These are phyloP conservation scores for Ascochyta clinopodiicola DNA, from an alignment of 2,329 filamentous ascomycete species.

Conservation along the genomic window DNA sequence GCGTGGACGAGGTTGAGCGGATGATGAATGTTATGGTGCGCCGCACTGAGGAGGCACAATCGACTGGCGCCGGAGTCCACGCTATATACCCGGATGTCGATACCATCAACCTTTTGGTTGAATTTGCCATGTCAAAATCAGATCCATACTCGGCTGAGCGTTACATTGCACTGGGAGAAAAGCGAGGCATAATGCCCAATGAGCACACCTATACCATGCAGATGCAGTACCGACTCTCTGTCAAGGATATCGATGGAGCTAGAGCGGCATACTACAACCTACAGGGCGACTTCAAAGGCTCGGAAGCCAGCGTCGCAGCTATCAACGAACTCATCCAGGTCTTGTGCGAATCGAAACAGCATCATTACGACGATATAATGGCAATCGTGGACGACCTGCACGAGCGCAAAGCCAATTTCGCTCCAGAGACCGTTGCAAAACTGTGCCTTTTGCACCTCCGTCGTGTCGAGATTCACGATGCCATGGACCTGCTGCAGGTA, in stretches of 20 bases:
- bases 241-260: conserved; percentile 74
- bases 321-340: conserved; percentile 76
- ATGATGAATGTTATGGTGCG: conserved; percentile 74
- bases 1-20: conserved; percentile 72
- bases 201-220: conserved; percentile 74
- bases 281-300: conserved; percentile 61
- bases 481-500: conserved; percentile 80
- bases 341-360: conserved; percentile 66
- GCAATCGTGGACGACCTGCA: conserved; percentile 76
- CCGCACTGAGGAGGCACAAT: conserved; percentile 54
- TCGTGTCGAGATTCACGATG: conserved; percentile 77
- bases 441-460: conserved; percentile 77
- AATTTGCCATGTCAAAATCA: conserved; percentile 71
- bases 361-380: conserved; percentile 74
- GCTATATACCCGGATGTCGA: conserved; percentile 65
- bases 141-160: conserved; percentile 77
- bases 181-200: conserved; percentile 71
- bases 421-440: conserved; percentile 74
- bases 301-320: conserved; percentile 66
- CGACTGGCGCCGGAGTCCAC: conserved; percentile 30
- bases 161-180: conserved; percentile 70
- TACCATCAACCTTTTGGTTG: conserved; percentile 79
- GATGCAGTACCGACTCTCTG: conserved; percentile 76
- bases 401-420: conserved; percentile 70
- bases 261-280: conserved; percentile 69